Percentiles rank a stretch among this genome's conserved stretches.
Evolutionary conservation across 2,329 filamentous ascomycete genomes (phyloP).

Genomic region (Mycogone perniciosa): DNA sequence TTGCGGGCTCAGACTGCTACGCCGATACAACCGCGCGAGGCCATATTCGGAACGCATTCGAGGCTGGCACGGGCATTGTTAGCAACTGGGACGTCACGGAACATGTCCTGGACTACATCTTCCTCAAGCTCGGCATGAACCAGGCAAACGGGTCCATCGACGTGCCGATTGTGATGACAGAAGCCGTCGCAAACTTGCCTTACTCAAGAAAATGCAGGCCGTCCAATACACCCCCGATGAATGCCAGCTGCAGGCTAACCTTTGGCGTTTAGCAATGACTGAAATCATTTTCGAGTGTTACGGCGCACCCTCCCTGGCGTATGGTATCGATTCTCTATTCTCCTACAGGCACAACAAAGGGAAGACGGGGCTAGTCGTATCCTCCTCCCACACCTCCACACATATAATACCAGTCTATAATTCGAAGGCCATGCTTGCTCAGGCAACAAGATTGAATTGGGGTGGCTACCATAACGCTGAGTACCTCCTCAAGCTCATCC

Average conservation of each 20-base stretch:
- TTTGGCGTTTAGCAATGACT: constrained; percentile 66
- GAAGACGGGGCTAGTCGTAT: constrained; percentile 78
- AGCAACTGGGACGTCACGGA: constrained; percentile 99
- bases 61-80: constrained; percentile 82
- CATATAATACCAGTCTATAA: constrained; percentile 92
- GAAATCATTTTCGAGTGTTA: constrained; percentile 98
- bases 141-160: constrained; percentile 68
- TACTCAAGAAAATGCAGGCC: constrained; percentile 81
- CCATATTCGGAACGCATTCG: constrained; percentile 86
- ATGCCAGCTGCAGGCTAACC: constrained; percentile 15
- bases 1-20: constrained; percentile 88
- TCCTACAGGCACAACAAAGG: constrained; percentile 91
- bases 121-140: constrained; percentile 87
- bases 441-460: constrained; percentile 90
- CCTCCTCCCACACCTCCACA: constrained; percentile 87
- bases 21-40: constrained; percentile 88
- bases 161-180: constrained; percentile 88
- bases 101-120: constrained; percentile 87
- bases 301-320: constrained; percentile 78
- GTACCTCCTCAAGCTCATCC: constrained; percentile 83
- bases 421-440: constrained; percentile 73
- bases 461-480: constrained; percentile 85
- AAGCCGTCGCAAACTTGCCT: constrained; percentile 82
- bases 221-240: not conserved
- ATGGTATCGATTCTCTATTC: constrained; percentile 94